Base-by-base conservation (phyloP, 371 early-diverging fungal genomes). In the Syncephalastrum contaminatum region DNA sequence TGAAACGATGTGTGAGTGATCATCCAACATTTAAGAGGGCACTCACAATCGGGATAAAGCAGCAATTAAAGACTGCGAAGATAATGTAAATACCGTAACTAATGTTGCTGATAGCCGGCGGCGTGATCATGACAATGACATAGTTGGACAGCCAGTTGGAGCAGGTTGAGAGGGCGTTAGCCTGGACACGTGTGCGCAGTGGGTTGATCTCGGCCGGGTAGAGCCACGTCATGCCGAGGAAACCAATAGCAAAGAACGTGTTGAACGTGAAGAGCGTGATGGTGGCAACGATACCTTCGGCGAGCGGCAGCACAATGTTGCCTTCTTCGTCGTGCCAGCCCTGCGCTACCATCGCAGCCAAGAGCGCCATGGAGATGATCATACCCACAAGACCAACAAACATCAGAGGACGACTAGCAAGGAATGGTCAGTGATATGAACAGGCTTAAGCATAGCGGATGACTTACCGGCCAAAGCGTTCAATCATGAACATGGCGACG, bases 161-260 rank as follows among this genome's bases (percentile, higher is more conserved):
- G 58, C 79, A 73, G 36, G 84, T 86, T 53, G 75, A 60, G 43
- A 68, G 43, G 1, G 68, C 63, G 15, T 62, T 62, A 45, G 57
- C 70, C 56, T 70, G 66, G 39, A 63, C 65, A 48, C 70, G 65
- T 18, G 66, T 59, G 20, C 61, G 60, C 15, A 65, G 62, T 44
- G 57, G 48, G 56, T 66, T 81, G 69, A 84, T 78, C 59, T 85
- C 86, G 41, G 83, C 73, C 54, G 82, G 83, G 65, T 82, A 81
- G 20, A 68, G 39, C 59, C 59, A 59, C 15, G 59, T 59, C 53
- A 75, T 68, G 58, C 87, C 84, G 7, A 85, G 77, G 84, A 83
- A 86, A 50, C 83, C 73, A 50, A 80, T 69, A 48, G 83, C 80
- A 62, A 85, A 86, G 52, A 61, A 56, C 52, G 85, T 66, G 59